Base-by-base conservation (phyloP, 2,329 filamentous ascomycete species). In the Scedosporium dehoogii region DNA sequence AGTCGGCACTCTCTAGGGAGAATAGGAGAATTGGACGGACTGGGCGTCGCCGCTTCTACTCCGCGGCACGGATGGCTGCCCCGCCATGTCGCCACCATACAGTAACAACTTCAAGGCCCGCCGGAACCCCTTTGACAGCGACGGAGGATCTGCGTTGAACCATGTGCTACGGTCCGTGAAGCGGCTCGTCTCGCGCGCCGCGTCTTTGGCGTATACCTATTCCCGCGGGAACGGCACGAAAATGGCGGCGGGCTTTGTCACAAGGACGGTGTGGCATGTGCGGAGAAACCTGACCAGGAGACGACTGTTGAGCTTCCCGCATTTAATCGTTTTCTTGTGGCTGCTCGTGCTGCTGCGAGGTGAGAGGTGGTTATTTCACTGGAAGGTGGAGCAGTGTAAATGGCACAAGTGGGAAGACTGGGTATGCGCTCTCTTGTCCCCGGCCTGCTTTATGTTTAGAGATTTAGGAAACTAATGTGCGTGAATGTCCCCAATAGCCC, bases 351-450 rank as follows among this genome's bases (percentile, higher is more conserved):
- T 99, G 65, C 84, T 94, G 66, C 94, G 90, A 85, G 92, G 93
- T 1, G 94, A 99, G 77, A 81, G 89, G 64, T 89, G 84, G 74
- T 82, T 88, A 42, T 97, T 96, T 73, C 79, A 82, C 61, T 84
- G 83, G 66, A 86, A 83, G 64, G 84, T 96, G 16, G 78, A 83
- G 62, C 80, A 78, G 60, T 99, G 94, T 74, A 77, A 83, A 62
- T 99, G 94, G 94, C 81, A 84, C 42, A 83, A 83, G 48, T 99
- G 94, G 94, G 94, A 99, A 78, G 82, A 85, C 74, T 99, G 94
- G 92, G 92, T 96, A 80, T 70, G 84, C 38, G 48, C 21, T 5
- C 58, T 38, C 25, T 41, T 33, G 21, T 12, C 5, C 33, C 38
- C 10, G 14, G n/a, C 23, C 12, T 27, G 55, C n/a, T n/a, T 7